Base-by-base conservation (phyloP, 306 rosid species). In the Pueraria montana region DNA sequence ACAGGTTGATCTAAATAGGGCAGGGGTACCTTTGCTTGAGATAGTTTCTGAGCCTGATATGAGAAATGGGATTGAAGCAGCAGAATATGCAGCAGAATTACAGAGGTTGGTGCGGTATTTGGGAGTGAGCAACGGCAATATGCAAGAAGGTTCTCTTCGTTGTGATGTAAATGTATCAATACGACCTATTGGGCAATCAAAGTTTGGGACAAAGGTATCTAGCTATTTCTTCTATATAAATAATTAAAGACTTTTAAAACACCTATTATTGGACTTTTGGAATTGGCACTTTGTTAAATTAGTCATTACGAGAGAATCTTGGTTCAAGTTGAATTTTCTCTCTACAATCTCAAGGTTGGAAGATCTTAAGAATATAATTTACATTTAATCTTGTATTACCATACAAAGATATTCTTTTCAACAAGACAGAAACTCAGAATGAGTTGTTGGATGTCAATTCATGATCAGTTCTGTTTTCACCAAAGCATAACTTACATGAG, bases 1-100 rank as follows among this genome's bases (percentile, higher is more conserved):
- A 49, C 89, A 95, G 98, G 99, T 93, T 91, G 98, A 96, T 88
- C 91, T 96, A 58, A 96, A 96, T 77, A 91, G 98, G 83, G 99
- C 99, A 40, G 98, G 98, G 81, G 99, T 96, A 26, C 96, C 99
- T 42, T 92, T 96, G 91, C 98, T 93, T 77, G 98, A 96, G 89
- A 93, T 96, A 86, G 98, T 96, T 87, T 96, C 98, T 77, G 99
- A 96, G 87, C 98, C 99, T 74, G 97, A 96, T 84, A 92, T 96
- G 98, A 93, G 97, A 84, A 96, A 71, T 80, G 97, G 99, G 70
- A 93, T 92, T 80, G 99, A 96, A 87, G 99, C 99, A 78, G 93
- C 99, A 27, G 99, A 96, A 85, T 96, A 93, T 78, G 99, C 97
- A 32, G 94, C 97, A 64, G 99, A 96, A 77, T 2, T 95, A 52